Base-by-base conservation (phyloP, 352 stramenopile species). In the Phytophthora kernoviae region DNA sequence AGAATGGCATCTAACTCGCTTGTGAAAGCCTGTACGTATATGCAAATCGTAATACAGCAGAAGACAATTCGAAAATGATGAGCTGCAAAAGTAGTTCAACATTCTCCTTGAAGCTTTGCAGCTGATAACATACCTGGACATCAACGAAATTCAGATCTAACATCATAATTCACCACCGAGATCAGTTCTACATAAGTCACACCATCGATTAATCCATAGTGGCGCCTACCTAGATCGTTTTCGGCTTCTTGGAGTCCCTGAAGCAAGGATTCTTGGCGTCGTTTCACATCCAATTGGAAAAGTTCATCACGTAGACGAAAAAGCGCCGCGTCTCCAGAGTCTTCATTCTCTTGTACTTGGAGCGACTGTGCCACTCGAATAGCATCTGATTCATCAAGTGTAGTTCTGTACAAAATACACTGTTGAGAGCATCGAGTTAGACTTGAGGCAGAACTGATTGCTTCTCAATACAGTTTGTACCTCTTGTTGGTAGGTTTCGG, bases 261-360 rank as follows among this genome's bases (percentile, higher is more conserved):
- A 17, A 88, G 36, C 30, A 79, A 46, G 1, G 65, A 54, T 0
- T 73, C 69, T 55, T 74, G 73, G 9, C 73, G 65, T 34, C 85
- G 69, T 21, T 79, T 78, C 9, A 87, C 75, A 15, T 79, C 72
- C 5, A 88, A 39, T n/a, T 84, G 65, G 44, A 88, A 85, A 5
- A 88, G 36, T 11, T 88, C 74, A 6, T 65, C 50, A 5, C 75
- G 76, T 1, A 88, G 59, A 24, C 59, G 51, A 62, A 27, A 74
- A 9, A 69, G 48, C 1, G 61, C 40, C 12, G 64, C 22, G 0
- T 42, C 49, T 33, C 63, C 46, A 8, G 9, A 44, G 4, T 40
- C 36, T 1, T 26, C 33, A 12, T 15, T 41, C 4, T 22, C 40
- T 11, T 65, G 42, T n/a, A 74, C 40, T 11, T 65, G 42, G 15